Evolutionary conservation across 495 filamentous ascomycete species (phyloP), one percentile per base, ranked within the genome.

Genomic region (Evernia prunastri): DNA sequence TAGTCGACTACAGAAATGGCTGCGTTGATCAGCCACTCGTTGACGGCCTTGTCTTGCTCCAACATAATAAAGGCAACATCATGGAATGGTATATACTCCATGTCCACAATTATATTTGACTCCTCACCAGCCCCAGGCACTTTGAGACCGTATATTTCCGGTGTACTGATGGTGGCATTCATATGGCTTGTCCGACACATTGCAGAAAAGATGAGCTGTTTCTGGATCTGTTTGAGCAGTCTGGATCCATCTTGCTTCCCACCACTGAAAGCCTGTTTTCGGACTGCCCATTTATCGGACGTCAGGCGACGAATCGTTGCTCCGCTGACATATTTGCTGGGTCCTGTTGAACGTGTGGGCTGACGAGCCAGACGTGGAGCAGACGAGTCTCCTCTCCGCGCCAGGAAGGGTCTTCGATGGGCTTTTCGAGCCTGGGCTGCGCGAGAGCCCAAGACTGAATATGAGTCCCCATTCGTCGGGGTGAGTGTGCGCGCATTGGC

Each of bases 151-250:
- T 54, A 54, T 33, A 54, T 54, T 11, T 54, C 51, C 6, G 51
- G 51, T 1, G 51, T 54, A 54, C 51, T 54, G 33, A 54, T 54
- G 20, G 51, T 54, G 17, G 51, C 51, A 35, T 54, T 54, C 51
- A 54, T 54, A 54, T 54, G 51, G 51, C 51, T 54, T 54, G 51
- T 54, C 51, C 51, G 51, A 33, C 51, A 54, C 11, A 20, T 54
- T 54, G 51, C 51, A 31, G 51, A 54, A 17, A 54, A 54, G 29
- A 54, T 54, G 51, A 54, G 51, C 7, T 54, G 51, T 33, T 54
- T 54, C 29, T 54, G 27, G 18, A 54, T 54, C 17, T 54, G 51
- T 29, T 54, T 54, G 7, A 54, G 51, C 51, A 54, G 51, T 33
- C 51, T 31, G 51, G 51, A 54, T 20, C 51, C 51, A 33, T 54